A percentile compares a stretch with the other conserved stretches of the same genome.
These are phyloP conservation scores for Macaranga tanarius DNA, from an alignment of 441 rosid genomes.

Conservation along the genomic window DNA sequence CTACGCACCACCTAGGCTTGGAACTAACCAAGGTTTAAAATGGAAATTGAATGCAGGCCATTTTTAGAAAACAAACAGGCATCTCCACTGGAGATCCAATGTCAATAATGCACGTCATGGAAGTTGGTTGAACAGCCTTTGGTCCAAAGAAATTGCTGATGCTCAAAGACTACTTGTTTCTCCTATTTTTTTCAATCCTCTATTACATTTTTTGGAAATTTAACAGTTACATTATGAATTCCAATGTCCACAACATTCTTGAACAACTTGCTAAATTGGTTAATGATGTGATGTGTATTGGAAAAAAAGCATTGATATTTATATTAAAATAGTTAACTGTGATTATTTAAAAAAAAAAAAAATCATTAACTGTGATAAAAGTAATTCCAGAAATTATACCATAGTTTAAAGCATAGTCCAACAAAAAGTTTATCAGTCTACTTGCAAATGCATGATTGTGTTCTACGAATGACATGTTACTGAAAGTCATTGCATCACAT, in stretches of 20 bases:
- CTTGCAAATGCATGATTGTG: slow-evolving; percentile 1
- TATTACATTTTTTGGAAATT: neutral
- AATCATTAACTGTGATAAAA: neutral
- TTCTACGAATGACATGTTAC: neutral
- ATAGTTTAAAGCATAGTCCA: neutral
- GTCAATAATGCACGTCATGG: neutral
- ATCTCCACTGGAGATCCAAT: neutral
- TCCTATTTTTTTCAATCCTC: neutral
- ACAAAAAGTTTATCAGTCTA: neutral
- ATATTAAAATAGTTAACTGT: neutral
- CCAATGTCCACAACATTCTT: neutral
- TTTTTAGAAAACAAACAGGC: neutral
- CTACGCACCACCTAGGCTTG: neutral
- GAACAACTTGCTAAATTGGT: neutral
- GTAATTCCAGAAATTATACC: neutral
- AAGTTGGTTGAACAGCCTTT: neutral
- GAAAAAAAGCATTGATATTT: neutral
- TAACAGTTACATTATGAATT: neutral
- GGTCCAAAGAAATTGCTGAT: neutral
- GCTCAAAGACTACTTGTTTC: neutral
- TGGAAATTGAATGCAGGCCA: neutral
- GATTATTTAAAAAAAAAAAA: neutral
- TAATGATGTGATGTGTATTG: neutral
- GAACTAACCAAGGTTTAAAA: neutral
- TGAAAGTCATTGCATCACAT: neutral